phyloP scores from a whole-genome alignment of 2,329 filamentous ascomycete genomes.

The Talaromyces islandicus region DNA sequence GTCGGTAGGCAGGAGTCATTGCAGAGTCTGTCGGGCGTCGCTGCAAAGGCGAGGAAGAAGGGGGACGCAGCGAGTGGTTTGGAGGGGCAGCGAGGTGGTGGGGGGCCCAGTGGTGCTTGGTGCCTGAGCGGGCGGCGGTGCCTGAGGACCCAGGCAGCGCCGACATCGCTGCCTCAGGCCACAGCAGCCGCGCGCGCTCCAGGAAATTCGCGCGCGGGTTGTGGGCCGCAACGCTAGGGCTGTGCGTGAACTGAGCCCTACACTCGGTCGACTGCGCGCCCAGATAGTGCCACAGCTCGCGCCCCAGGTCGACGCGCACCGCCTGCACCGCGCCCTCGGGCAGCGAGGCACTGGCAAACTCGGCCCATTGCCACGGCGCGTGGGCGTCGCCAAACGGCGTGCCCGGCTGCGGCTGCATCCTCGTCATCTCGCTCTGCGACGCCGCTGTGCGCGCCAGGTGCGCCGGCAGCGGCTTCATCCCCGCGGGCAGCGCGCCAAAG shows the following conservation, averaged over 20 bases:
- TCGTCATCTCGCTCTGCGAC: conserved; percentile 48
- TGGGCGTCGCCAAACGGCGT: conserved; percentile 58
- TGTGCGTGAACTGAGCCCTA: conserved; percentile 83
- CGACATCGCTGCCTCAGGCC: conserved; percentile 15
- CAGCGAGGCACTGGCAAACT: conserved; percentile 64
- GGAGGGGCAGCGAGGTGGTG: conserved; percentile 19
- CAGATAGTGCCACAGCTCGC: conserved; percentile 74
- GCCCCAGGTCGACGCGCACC: conserved; percentile 60
- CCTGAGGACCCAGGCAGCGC: conserved; percentile 7
- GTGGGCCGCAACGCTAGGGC: conserved; percentile 49
- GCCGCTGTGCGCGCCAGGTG: conserved; percentile 48
- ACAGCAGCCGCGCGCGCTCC: conserved; percentile 37
- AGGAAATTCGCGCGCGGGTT: conserved; percentile 47
- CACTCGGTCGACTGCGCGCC: conserved; percentile 82
- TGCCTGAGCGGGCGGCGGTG: conserved; percentile 13
- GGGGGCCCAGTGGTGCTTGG: conserved; percentile 14
- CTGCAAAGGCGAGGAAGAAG: conserved; percentile 14
- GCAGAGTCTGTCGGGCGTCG: conserved; percentile 28
- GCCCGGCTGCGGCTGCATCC: conserved; percentile 59
- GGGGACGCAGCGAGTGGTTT: conserved; percentile 14
- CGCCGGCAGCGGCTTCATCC: conserved; percentile 42
- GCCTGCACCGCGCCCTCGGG: conserved; percentile 48
- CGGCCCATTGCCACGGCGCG: conserved; percentile 62
- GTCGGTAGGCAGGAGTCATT: conserved; percentile 40
- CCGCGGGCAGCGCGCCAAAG: conserved; percentile 40